Conservation (phyloP, 495 filamentous ascomycete species). For the Aspergillus saccharolyticus region DNA sequence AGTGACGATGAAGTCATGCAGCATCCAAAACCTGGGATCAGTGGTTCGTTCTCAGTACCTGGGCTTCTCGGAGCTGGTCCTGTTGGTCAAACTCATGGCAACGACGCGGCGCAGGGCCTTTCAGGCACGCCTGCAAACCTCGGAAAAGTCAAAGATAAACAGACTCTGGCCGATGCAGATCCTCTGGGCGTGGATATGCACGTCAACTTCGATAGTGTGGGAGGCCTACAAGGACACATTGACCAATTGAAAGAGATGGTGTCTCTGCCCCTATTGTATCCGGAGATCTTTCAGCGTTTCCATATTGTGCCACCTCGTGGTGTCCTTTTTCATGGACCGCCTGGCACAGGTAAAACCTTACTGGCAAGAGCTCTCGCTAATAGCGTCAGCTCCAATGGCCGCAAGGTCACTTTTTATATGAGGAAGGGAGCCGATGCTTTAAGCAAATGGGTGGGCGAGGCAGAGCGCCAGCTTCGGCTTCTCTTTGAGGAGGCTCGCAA, state of each 20-base stretch:
- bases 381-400: slow-evolving; percentile 70
- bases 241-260: slow-evolving; percentile 98
- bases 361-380: slow-evolving; percentile 87
- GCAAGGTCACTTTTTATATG: slow-evolving; percentile 98
- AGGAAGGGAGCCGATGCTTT: slow-evolving; percentile 94
- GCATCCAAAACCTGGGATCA: slow-evolving; percentile 36
- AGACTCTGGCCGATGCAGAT: slow-evolving; percentile 82
- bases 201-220: slow-evolving; percentile 89
- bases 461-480: slow-evolving; percentile 85
- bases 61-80: slow-evolving; percentile 44
- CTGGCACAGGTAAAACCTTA: slow-evolving; percentile 95
- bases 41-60: slow-evolving; percentile 61
- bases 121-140: slow-evolving; percentile 76
- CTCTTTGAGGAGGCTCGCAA: slow-evolving; percentile 94
- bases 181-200: slow-evolving; percentile 86
- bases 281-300: slow-evolving; percentile 88
- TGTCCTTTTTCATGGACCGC: slow-evolving; percentile 93
- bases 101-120: slow-evolving; percentile 55
- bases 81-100: slow-evolving; percentile 59
- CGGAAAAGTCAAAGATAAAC: slow-evolving; percentile 81
- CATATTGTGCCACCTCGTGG: slow-evolving; percentile 89
- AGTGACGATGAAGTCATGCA: slow-evolving; percentile 82
- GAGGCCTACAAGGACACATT: slow-evolving; percentile 86
- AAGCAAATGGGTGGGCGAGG: slow-evolving; percentile 98
- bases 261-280: slow-evolving; percentile 84